phyloP scores from a whole-genome alignment of 805 yeast species.

The Candida coquimbonensis region DNA sequence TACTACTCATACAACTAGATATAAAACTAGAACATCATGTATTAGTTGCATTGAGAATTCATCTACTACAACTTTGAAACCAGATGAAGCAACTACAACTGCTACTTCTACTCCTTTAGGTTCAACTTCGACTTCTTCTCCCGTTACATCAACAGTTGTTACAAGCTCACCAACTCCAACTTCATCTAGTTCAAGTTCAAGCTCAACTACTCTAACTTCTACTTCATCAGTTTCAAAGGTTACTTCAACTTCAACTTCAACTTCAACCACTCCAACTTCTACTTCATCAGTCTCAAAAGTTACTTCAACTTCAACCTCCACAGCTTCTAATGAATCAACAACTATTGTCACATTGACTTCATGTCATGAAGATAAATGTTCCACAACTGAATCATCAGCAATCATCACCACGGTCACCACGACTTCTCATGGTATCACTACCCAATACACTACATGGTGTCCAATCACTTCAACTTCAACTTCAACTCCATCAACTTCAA shows the following conservation, averaged over 20 bases:
- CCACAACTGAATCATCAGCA: constrained; percentile 23
- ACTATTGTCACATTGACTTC: constrained; percentile 12
- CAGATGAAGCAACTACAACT: too few relatives aligned
- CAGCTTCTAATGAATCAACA: neutral
- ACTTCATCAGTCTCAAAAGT: neutral
- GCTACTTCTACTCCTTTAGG: neutral
- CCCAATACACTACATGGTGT: constrained; percentile 31
- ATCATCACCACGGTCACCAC: constrained; percentile 19
- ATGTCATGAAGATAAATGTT: constrained; percentile 16
- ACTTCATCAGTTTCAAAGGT: neutral
- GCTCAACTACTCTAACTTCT: neutral
- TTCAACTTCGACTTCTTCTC: neutral
- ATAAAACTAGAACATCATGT: neutral
- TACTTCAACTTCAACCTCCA: neutral
- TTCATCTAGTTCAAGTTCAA: neutral
- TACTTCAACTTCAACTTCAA: neutral
- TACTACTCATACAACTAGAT: neutral
- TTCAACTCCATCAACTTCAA: neutral
- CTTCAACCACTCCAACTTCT: neutral
- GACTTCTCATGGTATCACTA: constrained; percentile 22
- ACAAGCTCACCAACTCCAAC: neutral
- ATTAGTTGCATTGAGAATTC: too few relatives aligned
- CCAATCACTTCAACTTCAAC: constrained; percentile 16
- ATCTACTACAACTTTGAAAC: too few relatives aligned
- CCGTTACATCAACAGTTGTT: neutral